Evolutionary conservation across 73 alveolate species (phyloP).

Genomic region (Tetrahymena malaccensis): DNA sequence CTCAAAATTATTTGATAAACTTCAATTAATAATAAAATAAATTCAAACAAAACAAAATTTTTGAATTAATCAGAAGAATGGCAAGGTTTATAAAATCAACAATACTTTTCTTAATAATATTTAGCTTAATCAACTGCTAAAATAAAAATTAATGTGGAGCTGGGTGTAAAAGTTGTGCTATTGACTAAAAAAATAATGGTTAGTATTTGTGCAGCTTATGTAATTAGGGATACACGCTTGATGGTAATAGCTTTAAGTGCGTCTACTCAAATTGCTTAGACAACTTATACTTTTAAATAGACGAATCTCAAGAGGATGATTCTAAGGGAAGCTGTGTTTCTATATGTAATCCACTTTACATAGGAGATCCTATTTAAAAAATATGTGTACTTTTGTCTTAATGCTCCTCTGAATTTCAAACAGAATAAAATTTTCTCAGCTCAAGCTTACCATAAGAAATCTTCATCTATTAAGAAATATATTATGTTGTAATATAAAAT

Average conservation of each 20-base stretch:
- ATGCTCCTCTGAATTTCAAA: not conserved
- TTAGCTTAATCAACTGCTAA: not conserved
- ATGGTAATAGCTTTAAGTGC: not conserved
- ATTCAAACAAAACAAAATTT: too few species aligned
- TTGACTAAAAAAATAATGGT: not conserved
- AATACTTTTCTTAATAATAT: too few species aligned
- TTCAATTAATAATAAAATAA: too few species aligned
- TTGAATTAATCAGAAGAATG: too few species aligned
- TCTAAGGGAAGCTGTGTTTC: not conserved
- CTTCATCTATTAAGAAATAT: not conserved
- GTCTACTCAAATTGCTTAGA: not conserved
- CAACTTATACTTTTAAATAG: not conserved
- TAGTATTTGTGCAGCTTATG: not conserved
- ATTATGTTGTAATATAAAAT: not conserved
- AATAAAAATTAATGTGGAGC: not conserved
- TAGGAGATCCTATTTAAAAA: not conserved
- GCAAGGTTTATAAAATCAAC: too few species aligned
- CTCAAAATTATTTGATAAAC: too few species aligned
- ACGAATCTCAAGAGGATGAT: not conserved
- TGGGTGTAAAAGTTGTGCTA: not conserved
- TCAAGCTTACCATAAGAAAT: not conserved
- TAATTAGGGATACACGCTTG: not conserved
- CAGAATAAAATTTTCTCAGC: not conserved
- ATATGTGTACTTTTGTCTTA: not conserved
- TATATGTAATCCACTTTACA: not conserved